Evolutionary conservation across 352 stramenopile genomes (phyloP).

Genomic region (Peronospora belbahrii): DNA sequence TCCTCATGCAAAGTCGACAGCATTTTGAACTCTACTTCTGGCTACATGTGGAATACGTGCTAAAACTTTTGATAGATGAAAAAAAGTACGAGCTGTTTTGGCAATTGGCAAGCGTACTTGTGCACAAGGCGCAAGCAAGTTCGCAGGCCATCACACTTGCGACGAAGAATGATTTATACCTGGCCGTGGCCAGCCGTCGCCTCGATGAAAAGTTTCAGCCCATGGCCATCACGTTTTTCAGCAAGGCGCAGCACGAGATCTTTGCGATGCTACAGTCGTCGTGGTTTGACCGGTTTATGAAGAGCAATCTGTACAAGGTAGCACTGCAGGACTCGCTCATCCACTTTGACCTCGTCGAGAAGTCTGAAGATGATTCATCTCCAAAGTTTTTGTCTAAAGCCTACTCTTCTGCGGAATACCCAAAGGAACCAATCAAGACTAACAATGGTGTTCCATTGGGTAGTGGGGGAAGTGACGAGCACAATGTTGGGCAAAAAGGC

Average conservation of each 20-base stretch:
- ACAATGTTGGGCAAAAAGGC: constrained; percentile 3
- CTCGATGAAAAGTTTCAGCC: constrained; percentile 39
- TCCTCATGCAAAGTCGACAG: constrained; percentile 81
- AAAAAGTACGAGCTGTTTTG: constrained; percentile 53
- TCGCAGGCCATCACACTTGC: constrained; percentile 68
- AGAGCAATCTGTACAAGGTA: constrained; percentile 77
- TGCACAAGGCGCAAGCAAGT: constrained; percentile 69
- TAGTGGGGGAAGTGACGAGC: constrained; percentile 9
- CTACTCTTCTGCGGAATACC: constrained; percentile 44
- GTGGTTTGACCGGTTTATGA: constrained; percentile 80
- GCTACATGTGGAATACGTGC: constrained; percentile 82
- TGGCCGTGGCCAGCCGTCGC: constrained; percentile 32
- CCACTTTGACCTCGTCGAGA: constrained; percentile 45
- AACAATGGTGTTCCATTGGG: not conserved
- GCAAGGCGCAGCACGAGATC: constrained; percentile 71
- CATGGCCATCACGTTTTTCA: constrained; percentile 42
- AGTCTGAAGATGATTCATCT: constrained; percentile 51
- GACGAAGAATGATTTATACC: constrained; percentile 65
- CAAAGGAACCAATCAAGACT: constrained; percentile 6
- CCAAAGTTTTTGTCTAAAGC: constrained; percentile 56
- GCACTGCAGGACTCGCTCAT: constrained; percentile 68
- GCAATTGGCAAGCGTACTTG: constrained; percentile 50
- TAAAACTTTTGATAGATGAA: constrained; percentile 56
- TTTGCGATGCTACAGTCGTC: constrained; percentile 72
- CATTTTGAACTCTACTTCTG: constrained; percentile 87